Percentiles rank a stretch among this genome's conserved stretches.
These are phyloP conservation scores for Trypanosoma avium DNA, from an alignment of 208 protist genomes.

Conservation along the genomic window DNA sequence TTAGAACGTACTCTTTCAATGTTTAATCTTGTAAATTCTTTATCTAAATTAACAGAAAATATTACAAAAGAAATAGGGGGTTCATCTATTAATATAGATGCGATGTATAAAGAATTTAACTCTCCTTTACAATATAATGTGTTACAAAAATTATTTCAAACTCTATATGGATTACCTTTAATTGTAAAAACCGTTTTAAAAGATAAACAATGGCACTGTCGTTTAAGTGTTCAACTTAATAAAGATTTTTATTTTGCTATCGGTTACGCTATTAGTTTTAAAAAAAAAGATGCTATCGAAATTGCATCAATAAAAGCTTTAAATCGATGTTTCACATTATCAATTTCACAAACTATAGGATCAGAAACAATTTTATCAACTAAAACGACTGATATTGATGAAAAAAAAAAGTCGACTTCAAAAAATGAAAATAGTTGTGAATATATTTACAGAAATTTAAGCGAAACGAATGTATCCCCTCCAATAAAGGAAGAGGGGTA, in stretches of 20 bases:
- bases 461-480: neutral
- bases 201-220: constrained; percentile 52
- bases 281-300: constrained; percentile 60
- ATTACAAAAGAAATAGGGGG: constrained; percentile 15
- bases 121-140: neutral
- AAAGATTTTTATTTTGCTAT: constrained; percentile 39
- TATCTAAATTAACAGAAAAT: constrained; percentile 18
- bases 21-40: constrained; percentile 13
- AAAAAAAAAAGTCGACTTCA: constrained; percentile 1
- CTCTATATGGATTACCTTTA: constrained; percentile 30
- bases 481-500: no score
- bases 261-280: constrained; percentile 18
- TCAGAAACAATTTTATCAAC: neutral
- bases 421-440: no score
- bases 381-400: neutral
- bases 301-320: constrained; percentile 28
- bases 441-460: constrained; percentile 22
- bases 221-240: constrained; percentile 42
- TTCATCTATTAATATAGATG: constrained; percentile 7
- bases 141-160: constrained; percentile 16
- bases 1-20: constrained; percentile 14
- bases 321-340: constrained; percentile 14
- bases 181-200: constrained; percentile 18
- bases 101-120: neutral
- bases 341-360: neutral